Evolutionary conservation across 2,329 filamentous ascomycete species (phyloP), one percentile per base, ranked within the genome.

Genomic region (Fusarium falciforme): DNA sequence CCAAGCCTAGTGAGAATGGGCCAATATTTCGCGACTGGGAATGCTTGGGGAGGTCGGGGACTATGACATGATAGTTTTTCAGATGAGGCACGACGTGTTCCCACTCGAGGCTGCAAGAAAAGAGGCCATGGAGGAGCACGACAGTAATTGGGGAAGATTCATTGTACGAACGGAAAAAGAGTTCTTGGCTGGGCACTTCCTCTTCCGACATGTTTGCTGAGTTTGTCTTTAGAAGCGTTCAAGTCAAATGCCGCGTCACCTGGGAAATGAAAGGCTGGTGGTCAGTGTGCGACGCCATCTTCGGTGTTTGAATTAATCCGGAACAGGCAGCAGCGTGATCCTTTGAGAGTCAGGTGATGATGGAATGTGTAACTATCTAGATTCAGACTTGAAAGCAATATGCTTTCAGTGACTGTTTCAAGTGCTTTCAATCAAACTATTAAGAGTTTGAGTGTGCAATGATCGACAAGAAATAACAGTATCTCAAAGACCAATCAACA

Each of bases 271-370:
- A 58, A 58, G 35, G 55, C 6, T 58, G 22, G 35, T 27, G 55
- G 25, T 27, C 8, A 40, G 29, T 58, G 55, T 40, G 20, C 4
- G 6, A 57, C 54, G 22, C 20, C 20, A 35, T 22, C n/a, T 38
- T 38, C 55, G 55, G 55, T 25, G 35, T n/a, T 40, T 58, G 33
- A 57, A 58, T 58, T 58, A 58, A 29, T 58, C 55, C 55, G 55
- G 35, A 40, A 38, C 54, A 36, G 12, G 29, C n/a, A 55, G 52
- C 17, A 33, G 20, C n/a, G 49, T 55, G 29, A 55, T 36, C 31
- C 35, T 36, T 1, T 20, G 6, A 54, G 11, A 29, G 27, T 54
- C 49, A 54, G 49, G 49, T 54, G 49, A 54, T 54, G 49, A 54
- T 54, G 27, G 27, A 54, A 31, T 31, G 49, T 54, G 49, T 20